These are phyloP conservation scores for Trichosanthes truncata DNA, from an alignment of 306 rosid species.

Conservation along the genomic window DNA sequence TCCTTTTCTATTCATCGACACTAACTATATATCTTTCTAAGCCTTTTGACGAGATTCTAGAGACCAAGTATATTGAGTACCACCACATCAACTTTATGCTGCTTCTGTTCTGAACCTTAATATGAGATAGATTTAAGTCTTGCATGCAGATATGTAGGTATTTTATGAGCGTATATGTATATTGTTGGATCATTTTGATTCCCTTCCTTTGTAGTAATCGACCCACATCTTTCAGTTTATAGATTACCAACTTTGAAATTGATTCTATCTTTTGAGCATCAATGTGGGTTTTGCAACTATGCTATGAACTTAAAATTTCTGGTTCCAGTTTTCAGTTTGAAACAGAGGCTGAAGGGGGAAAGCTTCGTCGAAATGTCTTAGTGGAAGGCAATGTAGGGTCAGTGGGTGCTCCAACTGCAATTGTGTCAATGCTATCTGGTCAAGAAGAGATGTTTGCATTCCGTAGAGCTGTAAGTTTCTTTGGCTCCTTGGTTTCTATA, in stretches of 20 bases:
- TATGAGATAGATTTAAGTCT: not conserved
- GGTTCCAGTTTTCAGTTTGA: constrained; percentile 86
- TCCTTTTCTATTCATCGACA: not conserved
- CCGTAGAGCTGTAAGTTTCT: constrained; percentile 74
- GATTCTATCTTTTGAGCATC: not conserved
- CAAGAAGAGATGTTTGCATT: constrained; percentile 96
- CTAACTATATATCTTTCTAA: not conserved
- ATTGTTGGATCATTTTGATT: not conserved
- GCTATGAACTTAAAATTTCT: not conserved
- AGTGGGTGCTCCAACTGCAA: constrained; percentile 55
- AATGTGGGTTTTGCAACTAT: not conserved
- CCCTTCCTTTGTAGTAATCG: not conserved
- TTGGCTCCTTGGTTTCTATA: not conserved
- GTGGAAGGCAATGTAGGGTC: constrained; percentile 67
- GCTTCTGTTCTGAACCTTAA: not conserved
- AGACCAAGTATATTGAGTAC: not conserved
- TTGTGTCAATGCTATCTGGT: constrained; percentile 73
- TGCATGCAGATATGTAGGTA: not conserved
- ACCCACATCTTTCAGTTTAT: not conserved
- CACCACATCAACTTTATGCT: not conserved
- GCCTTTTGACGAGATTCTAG: not conserved
- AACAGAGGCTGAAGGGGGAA: constrained; percentile 76
- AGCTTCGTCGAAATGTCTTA: constrained; percentile 75
- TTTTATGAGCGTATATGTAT: not conserved
- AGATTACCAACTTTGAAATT: not conserved